phyloP scores from a whole-genome alignment of 2,329 filamentous ascomycete genomes.

The Xylaria sp. region DNA sequence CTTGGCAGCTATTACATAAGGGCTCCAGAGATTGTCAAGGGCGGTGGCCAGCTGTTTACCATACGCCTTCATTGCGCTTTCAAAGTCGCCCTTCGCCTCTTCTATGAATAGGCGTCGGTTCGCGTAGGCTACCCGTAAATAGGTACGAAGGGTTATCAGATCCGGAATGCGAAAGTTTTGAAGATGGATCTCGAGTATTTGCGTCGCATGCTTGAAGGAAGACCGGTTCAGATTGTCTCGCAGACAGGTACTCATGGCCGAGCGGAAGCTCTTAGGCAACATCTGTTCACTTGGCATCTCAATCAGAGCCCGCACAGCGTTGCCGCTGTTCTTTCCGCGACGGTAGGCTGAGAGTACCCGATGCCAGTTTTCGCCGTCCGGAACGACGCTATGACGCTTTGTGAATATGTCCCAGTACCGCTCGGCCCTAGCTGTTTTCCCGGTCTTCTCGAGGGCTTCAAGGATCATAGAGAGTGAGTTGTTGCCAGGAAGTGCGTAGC shows the following conservation, averaged over 20 bases:
- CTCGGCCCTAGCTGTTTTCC: constrained; percentile 63
- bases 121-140: constrained; percentile 58
- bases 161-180: constrained; percentile 50
- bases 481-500: constrained; percentile 49
- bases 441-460: constrained; percentile 62
- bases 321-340: constrained; percentile 64
- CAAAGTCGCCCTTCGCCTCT: constrained; percentile 36
- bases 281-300: constrained; percentile 52
- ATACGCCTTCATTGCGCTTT: constrained; percentile 46
- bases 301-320: constrained; percentile 61
- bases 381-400: constrained; percentile 60
- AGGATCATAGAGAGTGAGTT: constrained; percentile 72
- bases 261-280: constrained; percentile 61
- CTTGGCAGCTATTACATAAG: constrained; percentile 40
- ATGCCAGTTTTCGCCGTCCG: constrained; percentile 73
- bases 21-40: constrained; percentile 54
- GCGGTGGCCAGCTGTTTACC: constrained; percentile 55
- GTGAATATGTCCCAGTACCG: constrained; percentile 81
- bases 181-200: constrained; percentile 68
- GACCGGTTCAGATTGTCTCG: constrained; percentile 77
- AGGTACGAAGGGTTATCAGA: constrained; percentile 53
- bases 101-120: constrained; percentile 46
- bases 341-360: constrained; percentile 70
- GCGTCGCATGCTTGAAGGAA: constrained; percentile 65
- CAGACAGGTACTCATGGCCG: constrained; percentile 74